Evolutionary conservation across 371 early-diverging fungal species (phyloP).

Genomic region (Mortierella sp.): DNA sequence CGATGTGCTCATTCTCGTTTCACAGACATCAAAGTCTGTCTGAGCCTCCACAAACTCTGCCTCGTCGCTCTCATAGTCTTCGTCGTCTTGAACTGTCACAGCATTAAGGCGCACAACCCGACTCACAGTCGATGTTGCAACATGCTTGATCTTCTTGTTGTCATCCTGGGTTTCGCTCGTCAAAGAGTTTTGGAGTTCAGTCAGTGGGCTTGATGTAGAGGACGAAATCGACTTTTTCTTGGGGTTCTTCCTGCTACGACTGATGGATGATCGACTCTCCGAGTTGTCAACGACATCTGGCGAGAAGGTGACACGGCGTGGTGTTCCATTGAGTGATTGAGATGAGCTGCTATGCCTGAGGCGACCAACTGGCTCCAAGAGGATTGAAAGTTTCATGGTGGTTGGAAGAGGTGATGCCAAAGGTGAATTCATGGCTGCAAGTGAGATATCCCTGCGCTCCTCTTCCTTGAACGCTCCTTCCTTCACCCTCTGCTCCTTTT

Average conservation of each 20-base stretch:
- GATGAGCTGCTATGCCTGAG: constrained; percentile 11
- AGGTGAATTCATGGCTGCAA: constrained; percentile 19
- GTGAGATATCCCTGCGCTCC: background rate
- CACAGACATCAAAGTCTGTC: background rate
- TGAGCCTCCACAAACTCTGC: constrained; percentile 24
- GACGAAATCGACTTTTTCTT: constrained; percentile 3
- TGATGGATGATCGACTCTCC: constrained; percentile 21
- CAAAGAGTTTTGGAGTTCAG: constrained; percentile 1
- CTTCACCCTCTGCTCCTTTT: background rate
- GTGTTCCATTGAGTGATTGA: background rate
- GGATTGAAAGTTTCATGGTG: background rate
- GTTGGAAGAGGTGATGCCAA: constrained; percentile 20
- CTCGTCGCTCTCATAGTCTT: constrained; percentile 25
- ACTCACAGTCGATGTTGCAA: background rate
- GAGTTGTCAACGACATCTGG: constrained; percentile 43
- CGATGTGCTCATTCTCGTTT: constrained; percentile 1
- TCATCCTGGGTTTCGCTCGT: background rate
- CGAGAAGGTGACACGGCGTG: constrained; percentile 38
- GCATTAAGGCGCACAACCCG: background rate
- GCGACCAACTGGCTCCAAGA: constrained; percentile 2
- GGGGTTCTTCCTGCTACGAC: constrained; percentile 13
- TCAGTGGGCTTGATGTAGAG: background rate
- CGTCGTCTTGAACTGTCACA: constrained; percentile 4
- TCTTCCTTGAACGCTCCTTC: background rate
- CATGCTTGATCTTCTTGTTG: background rate